These are phyloP conservation scores for Cutaneotrichosporon sp. DNA, from an alignment of 1,284 basidiomycete species.

Conservation along the genomic window DNA sequence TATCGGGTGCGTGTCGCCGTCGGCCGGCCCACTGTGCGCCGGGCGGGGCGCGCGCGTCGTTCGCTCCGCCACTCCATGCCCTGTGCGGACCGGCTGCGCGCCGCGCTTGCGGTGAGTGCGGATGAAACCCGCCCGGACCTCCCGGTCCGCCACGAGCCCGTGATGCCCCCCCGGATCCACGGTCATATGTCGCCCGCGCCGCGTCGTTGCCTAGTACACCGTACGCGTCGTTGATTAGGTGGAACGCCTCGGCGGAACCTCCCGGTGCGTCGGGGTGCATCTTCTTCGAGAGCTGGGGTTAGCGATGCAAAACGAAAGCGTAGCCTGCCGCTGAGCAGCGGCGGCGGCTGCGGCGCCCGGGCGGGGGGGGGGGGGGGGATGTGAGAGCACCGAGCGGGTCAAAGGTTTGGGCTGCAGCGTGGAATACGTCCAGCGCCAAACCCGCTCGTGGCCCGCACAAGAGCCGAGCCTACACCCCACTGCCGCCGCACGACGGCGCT, in stretches of 20 bases:
- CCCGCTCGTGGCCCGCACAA: too few relatives aligned
- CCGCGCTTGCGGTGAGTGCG: conserved; percentile 13
- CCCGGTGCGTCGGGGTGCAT: conserved; percentile 47
- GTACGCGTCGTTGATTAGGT: conserved; percentile 47
- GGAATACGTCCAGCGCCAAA: too few relatives aligned
- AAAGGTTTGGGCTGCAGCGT: too few relatives aligned
- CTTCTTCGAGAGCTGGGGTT: conserved; percentile 46
- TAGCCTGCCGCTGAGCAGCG: too few relatives aligned
- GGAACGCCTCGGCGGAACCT: conserved; percentile 38
- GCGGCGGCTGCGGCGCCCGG: too few relatives aligned
- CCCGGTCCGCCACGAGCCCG: neutral
- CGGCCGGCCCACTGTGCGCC: conserved; percentile 9
- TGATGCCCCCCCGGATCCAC: too few relatives aligned
- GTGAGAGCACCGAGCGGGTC: too few relatives aligned
- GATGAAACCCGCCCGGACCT: conserved; percentile 1
- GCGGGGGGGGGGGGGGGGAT: too few relatives aligned
- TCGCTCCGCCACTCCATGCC: conserved; percentile 1
- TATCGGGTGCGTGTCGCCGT: conserved; percentile 1
- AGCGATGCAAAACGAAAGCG: neutral
- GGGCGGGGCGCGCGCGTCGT: conserved; percentile 5
- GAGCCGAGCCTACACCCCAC: too few relatives aligned
- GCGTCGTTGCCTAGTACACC: conserved; percentile 39
- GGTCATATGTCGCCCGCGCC: conserved; percentile 27
- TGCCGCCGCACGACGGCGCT: too few relatives aligned
- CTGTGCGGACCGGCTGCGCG: conserved; percentile 13